These are phyloP conservation scores for Saccharomycopsis microspora DNA, from an alignment of 805 yeast genomes.

Conservation along the genomic window DNA sequence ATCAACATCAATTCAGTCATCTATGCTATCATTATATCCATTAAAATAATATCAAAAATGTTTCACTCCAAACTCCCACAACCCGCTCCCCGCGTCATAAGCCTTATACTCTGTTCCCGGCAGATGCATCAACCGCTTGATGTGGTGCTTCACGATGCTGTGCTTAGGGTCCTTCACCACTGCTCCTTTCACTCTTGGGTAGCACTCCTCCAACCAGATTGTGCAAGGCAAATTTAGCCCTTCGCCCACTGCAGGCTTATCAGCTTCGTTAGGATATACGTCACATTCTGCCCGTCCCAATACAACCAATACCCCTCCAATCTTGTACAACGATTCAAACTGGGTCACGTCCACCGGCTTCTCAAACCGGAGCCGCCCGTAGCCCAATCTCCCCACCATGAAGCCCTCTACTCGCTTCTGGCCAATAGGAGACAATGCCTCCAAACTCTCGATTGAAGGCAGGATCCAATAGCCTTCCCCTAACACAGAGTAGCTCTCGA, in stretches of 20 bases:
- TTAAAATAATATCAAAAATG: background rate
- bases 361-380: conserved; percentile 67
- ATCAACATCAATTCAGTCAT: no score
- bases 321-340: conserved; percentile 45
- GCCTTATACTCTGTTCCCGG: conserved; percentile 54
- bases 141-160: conserved; percentile 57
- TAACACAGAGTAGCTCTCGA: conserved; percentile 16
- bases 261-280: conserved; percentile 59
- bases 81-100: conserved; percentile 37
- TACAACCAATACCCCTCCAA: conserved; percentile 54
- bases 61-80: conserved; percentile 55
- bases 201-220: conserved; percentile 69
- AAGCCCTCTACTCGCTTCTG: conserved; percentile 53
- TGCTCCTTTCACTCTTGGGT: conserved; percentile 60
- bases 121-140: conserved; percentile 49
- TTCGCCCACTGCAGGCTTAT: conserved; percentile 58
- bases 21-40: no score
- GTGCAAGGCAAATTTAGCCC: conserved; percentile 74
- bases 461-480: conserved; percentile 81
- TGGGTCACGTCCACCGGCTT: conserved; percentile 77
- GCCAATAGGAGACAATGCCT: conserved; percentile 46
- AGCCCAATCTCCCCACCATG: conserved; percentile 67
- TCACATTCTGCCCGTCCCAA: conserved; percentile 50
- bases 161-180: conserved; percentile 72
- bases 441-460: conserved; percentile 60